Base-by-base conservation (phyloP, 371 early-diverging fungal genomes). In the Catenaria anguillulae region DNA sequence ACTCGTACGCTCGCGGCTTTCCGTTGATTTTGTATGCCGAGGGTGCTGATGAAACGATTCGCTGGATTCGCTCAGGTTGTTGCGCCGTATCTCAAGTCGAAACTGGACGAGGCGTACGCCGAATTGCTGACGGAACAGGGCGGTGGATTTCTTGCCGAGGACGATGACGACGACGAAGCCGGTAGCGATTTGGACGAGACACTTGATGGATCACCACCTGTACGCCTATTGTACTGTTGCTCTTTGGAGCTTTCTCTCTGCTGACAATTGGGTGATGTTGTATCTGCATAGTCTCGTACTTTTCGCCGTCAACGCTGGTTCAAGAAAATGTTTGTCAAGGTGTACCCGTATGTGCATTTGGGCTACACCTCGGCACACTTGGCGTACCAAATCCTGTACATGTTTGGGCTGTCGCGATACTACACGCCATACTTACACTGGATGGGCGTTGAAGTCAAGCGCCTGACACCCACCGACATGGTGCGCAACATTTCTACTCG, bases 361-460 rank as follows among this genome's bases (percentile, higher is more conserved):
- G 55, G 73, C 4, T 90, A 85, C 65, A 75, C 86, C 56, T 71
- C 76, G 40, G 73, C 80, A 3, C 74, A 78, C 24, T 70, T 88
- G 29, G 70, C 69, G 33, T 89, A 85, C 65, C 82, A 86, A 56
- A 71, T 93, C 48, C 83, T 75, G 10, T 93, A 91, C 68, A 70
- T 93, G 64, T 90, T 85, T 72, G 86, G 84, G 46, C 81, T 79
- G 66, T 87, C 90, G 8, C 72, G 74, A 36, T 90, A 82, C 66
- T 86, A 83, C 64, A 78, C 86, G 15, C 90, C 90, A n/a, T 85
- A 84, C 84, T 71, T 91, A 60, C 84, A 82, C 54, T 50, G 88
- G 23, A 71, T 85, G 35, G 87, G 88, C 19, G 67, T 91, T 24
- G 77, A 83, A 65, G 75, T 90, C 37, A 83, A 80, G 64, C 83